Evolutionary conservation across 2,329 filamentous ascomycete species (phyloP).

Genomic region (Apiospora arundinis): DNA sequence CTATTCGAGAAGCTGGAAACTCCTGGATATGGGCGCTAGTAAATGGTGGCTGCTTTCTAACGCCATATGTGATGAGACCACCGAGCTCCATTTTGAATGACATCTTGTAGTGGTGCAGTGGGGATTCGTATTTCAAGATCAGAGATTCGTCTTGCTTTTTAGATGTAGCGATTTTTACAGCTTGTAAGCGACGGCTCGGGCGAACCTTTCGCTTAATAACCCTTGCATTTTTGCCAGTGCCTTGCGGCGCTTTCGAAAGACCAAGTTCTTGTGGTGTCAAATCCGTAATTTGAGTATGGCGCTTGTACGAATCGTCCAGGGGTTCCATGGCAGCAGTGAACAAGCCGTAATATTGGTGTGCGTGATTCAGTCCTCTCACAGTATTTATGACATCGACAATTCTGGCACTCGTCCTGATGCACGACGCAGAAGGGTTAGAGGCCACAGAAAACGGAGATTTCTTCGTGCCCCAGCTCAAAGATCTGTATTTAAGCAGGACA

Average conservation of each 20-base stretch:
- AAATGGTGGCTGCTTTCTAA: not conserved
- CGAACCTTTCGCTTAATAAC: not conserved
- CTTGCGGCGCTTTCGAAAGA: not conserved
- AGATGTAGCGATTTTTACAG: not conserved
- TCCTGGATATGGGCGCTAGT: conserved; percentile 7
- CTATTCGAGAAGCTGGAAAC: conserved; percentile 11
- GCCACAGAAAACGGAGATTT: not conserved
- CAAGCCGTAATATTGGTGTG: conserved; percentile 5
- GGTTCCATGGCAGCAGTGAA: conserved; percentile 9
- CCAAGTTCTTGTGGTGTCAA: conserved; percentile 8
- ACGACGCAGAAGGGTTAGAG: conserved; percentile 2
- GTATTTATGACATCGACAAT: not conserved
- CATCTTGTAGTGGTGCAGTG: conserved; percentile 4
- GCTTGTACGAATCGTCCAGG: not conserved
- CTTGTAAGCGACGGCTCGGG: not conserved
- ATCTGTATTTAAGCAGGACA: not conserved
- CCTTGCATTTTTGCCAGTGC: conserved; percentile 7
- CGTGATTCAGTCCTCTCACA: not conserved
- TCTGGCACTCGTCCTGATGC: not conserved
- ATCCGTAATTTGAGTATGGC: conserved; percentile 9
- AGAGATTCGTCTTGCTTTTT: conserved; percentile 10
- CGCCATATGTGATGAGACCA: conserved; percentile 14
- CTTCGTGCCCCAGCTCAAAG: not conserved
- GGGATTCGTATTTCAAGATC: not conserved
- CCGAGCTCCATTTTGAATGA: conserved; percentile 17